Conservation (phyloP, 2,329 filamentous ascomycete genomes). For the Colletotrichum horii region DNA sequence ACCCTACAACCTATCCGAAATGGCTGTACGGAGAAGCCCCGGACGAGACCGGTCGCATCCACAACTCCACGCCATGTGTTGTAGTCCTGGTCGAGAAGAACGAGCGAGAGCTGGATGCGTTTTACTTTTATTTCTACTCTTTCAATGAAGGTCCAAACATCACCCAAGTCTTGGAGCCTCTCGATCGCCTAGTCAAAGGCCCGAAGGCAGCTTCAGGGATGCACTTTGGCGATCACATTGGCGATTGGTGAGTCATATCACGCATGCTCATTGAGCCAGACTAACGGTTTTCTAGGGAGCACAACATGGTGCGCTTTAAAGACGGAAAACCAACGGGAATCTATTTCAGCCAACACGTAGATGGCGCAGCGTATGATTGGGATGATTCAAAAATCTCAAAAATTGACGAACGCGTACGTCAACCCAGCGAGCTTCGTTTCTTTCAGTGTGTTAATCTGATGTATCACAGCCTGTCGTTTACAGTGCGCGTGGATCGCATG, state of each 20-base stretch:
- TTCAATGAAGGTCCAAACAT: slow-evolving; percentile 36
- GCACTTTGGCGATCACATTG: slow-evolving; percentile 35
- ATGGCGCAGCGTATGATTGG: slow-evolving; percentile 31
- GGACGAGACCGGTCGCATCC: slow-evolving; percentile 24
- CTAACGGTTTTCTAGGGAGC: slow-evolving; percentile 27
- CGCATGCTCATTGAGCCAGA: neutral
- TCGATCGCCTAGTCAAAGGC: slow-evolving; percentile 27
- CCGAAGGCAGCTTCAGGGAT: slow-evolving; percentile 21
- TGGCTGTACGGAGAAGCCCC: slow-evolving; percentile 33
- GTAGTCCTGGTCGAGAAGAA: slow-evolving; percentile 34
- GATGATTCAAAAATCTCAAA: slow-evolving; percentile 28
- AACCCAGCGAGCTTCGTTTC: neutral
- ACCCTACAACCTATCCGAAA: slow-evolving; percentile 27
- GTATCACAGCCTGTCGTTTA: slow-evolving; percentile 34
- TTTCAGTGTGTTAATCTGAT: neutral
- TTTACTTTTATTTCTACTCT: slow-evolving; percentile 41
- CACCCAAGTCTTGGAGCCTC: slow-evolving; percentile 34
- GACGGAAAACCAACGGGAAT: slow-evolving; percentile 31
- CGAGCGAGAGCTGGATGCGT: slow-evolving; percentile 31
- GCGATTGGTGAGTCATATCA: slow-evolving; percentile 24
- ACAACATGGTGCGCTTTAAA: slow-evolving; percentile 36
- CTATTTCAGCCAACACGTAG: slow-evolving; percentile 33
- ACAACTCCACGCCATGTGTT: slow-evolving; percentile 31
- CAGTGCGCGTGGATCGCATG: slow-evolving; percentile 39
- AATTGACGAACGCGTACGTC: slow-evolving; percentile 29